Evolutionary conservation across 176 grass and related monocot species (phyloP).

Genomic region (Puccinellia tenuiflora): DNA sequence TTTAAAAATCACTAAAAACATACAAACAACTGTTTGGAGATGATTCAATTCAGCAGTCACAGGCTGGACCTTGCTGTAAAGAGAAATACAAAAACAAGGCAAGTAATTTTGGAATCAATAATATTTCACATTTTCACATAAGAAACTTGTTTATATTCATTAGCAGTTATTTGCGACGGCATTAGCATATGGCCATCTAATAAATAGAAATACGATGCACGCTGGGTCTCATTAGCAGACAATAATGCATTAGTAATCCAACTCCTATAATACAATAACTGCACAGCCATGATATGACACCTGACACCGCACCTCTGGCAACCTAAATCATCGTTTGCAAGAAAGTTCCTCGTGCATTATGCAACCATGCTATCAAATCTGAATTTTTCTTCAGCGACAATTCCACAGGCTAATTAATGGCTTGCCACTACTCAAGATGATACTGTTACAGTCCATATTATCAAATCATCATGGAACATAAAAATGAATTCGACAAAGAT

Average conservation of each 20-base stretch:
- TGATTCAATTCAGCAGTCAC: not conserved
- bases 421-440: not conserved
- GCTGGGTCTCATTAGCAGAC: not conserved
- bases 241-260: not conserved
- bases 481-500: not conserved
- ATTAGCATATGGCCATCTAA: not conserved
- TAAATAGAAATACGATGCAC: not conserved
- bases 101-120: not conserved
- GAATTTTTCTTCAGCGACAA: not conserved
- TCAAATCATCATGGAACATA: constrained; percentile 7
- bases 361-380: not conserved
- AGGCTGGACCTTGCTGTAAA: not conserved
- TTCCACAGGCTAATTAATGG: not conserved
- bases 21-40: not conserved
- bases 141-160: not conserved
- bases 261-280: not conserved
- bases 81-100: not conserved
- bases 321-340: not conserved
- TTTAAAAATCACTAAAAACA: not conserved
- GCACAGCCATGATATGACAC: not conserved
- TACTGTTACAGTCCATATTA: not conserved
- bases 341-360: not conserved
- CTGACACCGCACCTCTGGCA: not conserved
- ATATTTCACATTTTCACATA: not conserved
- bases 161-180: not conserved